Evolutionary conservation across 805 yeast genomes (phyloP), one percentile per base, ranked within the genome.

Genomic region (Cyberlindnera sargentensis): DNA sequence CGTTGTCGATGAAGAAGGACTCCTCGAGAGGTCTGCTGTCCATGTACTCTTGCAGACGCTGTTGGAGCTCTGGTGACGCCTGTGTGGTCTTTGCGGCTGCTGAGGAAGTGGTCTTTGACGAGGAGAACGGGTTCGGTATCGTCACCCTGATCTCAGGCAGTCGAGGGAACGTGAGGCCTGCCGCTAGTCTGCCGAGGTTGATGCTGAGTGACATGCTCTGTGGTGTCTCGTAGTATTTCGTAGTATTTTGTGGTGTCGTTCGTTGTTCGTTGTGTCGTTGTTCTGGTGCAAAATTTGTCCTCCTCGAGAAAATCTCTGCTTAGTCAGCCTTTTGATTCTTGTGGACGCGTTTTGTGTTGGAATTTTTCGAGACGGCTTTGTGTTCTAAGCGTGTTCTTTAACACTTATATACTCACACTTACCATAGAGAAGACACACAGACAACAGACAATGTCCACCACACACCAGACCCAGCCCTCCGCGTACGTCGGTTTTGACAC

Each of bases 401-500:
- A 34, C 24, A 56, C 49, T 34, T 37, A 38, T 36, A 27, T 43
- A 37, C 34, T 40, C 28, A 15, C 32, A 34, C 35, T 27, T 32
- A 47, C 25, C 51, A 30, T 53, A 47, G 29, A 36, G 39, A 37
- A 36, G 41, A 39, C 42, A 42, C 29, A 25, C 36, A 33, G 24
- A 25, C 42, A 4, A 40, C 33, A 27, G 31, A n/a, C 42, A 6
- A 47, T 47, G 47, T 42, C 50, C n/a, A n/a, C 42, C 32, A 25
- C 46, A 10, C 44, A 42, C 24, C 34, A 7, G 15, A 39, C 62
- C 15, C 62, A 77, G 49, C 96, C 96, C 26, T 67, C 72, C 38
- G 76, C 80, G 44, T 90, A 90, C 63, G 98, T 93, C 50, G 99
- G 99, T 37, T 91, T 93, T 63, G 98, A 93, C 67, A 83, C 97